Evolutionary conservation across 2,329 filamentous ascomycete genomes (phyloP).

Genomic region (Pseudogymnoascus sp.): DNA sequence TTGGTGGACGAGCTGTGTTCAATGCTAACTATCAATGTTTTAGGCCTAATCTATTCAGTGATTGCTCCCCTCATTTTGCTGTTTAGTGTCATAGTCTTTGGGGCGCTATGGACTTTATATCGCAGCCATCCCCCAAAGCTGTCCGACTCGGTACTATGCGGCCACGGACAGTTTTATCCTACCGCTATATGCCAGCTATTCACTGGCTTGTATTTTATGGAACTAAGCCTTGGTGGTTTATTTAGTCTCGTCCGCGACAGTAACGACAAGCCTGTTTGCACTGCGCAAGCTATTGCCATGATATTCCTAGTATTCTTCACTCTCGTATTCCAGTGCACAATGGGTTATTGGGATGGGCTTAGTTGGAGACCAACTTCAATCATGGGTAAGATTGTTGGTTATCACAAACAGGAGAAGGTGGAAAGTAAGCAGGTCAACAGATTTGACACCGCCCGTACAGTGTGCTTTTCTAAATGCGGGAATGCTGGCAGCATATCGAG

Average conservation of each 20-base stretch:
- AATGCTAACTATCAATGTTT: constrained; percentile 9
- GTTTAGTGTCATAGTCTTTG: constrained; percentile 85
- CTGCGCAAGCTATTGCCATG: constrained; percentile 20
- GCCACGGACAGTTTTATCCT: constrained; percentile 57
- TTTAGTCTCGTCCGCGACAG: constrained; percentile 20
- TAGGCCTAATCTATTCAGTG: constrained; percentile 71
- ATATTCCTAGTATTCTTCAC: constrained; percentile 17
- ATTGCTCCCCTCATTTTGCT: constrained; percentile 80
- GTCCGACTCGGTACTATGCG: constrained; percentile 31
- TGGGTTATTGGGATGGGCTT: not conserved
- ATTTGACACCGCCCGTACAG: not conserved
- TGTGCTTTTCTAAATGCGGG: not conserved
- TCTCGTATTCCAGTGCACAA: constrained; percentile 17
- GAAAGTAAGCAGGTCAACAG: constrained; percentile 16
- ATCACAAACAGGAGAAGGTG: constrained; percentile 34
- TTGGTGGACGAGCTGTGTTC: constrained; percentile 5
- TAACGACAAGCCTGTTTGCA: constrained; percentile 14
- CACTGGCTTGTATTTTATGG: constrained; percentile 21
- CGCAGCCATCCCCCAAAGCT: not conserved
- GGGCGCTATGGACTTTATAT: constrained; percentile 72
- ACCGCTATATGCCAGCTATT: constrained; percentile 20
- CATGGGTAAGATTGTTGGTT: not conserved
- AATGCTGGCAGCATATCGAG: not conserved
- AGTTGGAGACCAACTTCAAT: not conserved
- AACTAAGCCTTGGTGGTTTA: constrained; percentile 19